phyloP scores from a whole-genome alignment of 2,329 filamentous ascomycete species.

The Calonectria naviculata region DNA sequence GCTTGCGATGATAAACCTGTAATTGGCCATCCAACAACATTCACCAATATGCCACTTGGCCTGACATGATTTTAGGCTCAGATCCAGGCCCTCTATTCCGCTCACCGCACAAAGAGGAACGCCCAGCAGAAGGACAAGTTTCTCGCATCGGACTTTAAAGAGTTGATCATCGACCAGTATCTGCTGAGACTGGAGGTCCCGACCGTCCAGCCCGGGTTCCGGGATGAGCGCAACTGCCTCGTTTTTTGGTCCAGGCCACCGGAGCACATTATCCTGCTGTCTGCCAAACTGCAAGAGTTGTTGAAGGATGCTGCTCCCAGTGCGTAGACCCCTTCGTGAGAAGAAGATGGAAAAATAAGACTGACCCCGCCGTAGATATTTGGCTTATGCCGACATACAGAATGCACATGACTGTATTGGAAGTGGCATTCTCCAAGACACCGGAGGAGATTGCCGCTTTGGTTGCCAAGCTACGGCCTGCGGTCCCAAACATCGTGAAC shows the following conservation, averaged over 20 bases:
- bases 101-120: slow-evolving; percentile 81
- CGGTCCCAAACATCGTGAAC: slow-evolving; percentile 70
- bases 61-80: slow-evolving; percentile 57
- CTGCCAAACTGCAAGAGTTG: slow-evolving; percentile 75
- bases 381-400: slow-evolving; percentile 87
- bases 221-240: slow-evolving; percentile 83
- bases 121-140: slow-evolving; percentile 80
- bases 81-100: slow-evolving; percentile 78
- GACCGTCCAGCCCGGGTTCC: slow-evolving; percentile 73
- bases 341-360: background rate
- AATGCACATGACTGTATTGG: slow-evolving; percentile 88
- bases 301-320: slow-evolving; percentile 75
- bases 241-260: slow-evolving; percentile 92
- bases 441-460: slow-evolving; percentile 74
- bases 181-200: slow-evolving; percentile 76
- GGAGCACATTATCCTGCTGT: slow-evolving; percentile 73
- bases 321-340: slow-evolving; percentile 58
- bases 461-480: slow-evolving; percentile 65
- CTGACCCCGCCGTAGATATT: slow-evolving; percentile 62
- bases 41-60: background rate
- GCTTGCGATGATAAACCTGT: slow-evolving; percentile 76
- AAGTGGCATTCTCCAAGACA: slow-evolving; percentile 85
- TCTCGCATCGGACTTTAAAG: slow-evolving; percentile 73
- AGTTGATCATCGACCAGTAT: slow-evolving; percentile 81
- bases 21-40: slow-evolving; percentile 39